phyloP scores from a whole-genome alignment of 768 basidiomycete genomes.

The Tulasnella sp. region DNA sequence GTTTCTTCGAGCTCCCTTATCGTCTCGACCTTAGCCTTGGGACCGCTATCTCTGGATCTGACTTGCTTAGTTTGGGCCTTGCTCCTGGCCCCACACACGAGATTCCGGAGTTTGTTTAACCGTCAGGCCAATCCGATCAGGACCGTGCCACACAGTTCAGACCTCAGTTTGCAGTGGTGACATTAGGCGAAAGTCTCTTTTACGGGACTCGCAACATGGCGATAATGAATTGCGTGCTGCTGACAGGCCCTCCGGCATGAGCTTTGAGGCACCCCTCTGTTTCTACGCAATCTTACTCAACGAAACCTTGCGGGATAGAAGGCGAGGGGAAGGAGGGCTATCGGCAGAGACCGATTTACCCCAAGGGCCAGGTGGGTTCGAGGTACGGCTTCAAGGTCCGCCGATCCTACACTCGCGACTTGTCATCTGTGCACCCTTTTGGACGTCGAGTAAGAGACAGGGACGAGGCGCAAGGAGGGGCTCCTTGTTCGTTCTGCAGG shows the following conservation, averaged over 20 bases:
- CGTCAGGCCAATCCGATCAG: conserved; percentile 8
- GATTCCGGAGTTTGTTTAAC: conserved; percentile 18
- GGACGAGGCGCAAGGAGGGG: background rate
- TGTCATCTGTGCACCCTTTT: background rate
- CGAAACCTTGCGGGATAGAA: background rate
- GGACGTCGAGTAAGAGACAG: background rate
- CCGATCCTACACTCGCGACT: conserved; percentile 8
- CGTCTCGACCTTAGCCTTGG: conserved; percentile 19
- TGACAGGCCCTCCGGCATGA: conserved; percentile 15
- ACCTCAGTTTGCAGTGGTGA: conserved; percentile 2
- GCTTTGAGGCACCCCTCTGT: background rate
- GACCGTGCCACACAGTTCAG: conserved; percentile 1
- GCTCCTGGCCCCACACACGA: conserved; percentile 13
- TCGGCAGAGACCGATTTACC: conserved; percentile 5
- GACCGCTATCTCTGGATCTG: conserved; percentile 9
- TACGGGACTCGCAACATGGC: conserved; percentile 1
- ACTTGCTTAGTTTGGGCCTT: conserved; percentile 20
- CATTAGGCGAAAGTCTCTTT: background rate
- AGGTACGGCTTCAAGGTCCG: conserved; percentile 4
- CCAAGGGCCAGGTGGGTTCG: background rate
- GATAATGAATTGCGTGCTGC: conserved; percentile 20
- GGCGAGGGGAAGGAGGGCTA: background rate
- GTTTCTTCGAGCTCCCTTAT: conserved; percentile 20
- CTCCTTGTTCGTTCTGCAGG: background rate
- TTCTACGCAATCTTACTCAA: conserved; percentile 18